These are phyloP conservation scores for Groenewaldozyma salmanticensis DNA, from an alignment of 805 yeast genomes.

Conservation along the genomic window DNA sequence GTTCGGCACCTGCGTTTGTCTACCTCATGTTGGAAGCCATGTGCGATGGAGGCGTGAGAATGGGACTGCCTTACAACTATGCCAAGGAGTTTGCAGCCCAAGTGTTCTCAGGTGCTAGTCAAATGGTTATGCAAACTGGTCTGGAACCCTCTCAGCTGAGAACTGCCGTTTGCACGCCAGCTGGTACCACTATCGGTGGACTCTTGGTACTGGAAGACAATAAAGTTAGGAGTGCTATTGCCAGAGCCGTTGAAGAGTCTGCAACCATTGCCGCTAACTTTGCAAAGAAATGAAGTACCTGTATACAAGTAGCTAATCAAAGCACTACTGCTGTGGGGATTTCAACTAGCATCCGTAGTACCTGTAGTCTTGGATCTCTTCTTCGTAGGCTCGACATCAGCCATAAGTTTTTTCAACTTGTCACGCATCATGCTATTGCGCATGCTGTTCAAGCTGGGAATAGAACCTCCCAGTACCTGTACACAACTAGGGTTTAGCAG, in stretches of 20 bases:
- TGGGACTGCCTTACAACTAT: constrained; percentile 83
- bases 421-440: neutral
- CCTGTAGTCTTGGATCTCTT: constrained; percentile 2
- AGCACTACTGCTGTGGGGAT: neutral
- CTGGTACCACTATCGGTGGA: constrained; percentile 96
- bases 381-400: constrained; percentile 3
- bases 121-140: constrained; percentile 75
- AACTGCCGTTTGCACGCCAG: constrained; percentile 90
- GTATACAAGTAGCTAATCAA: neutral
- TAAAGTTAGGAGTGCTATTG: constrained; percentile 78
- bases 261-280: constrained; percentile 55
- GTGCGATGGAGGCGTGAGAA: constrained; percentile 87
- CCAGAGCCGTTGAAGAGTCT: constrained; percentile 85
- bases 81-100: constrained; percentile 85
- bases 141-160: constrained; percentile 84
- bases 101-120: constrained; percentile 88
- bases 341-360: neutral
- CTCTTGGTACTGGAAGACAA: constrained; percentile 84
- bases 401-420: constrained; percentile 2
- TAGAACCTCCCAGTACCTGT: constrained; percentile 11
- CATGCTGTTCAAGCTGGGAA: constrained; percentile 1
- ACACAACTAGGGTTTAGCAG: constrained; percentile 6
- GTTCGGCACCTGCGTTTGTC: constrained; percentile 95
- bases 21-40: constrained; percentile 82
- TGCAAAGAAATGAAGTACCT: constrained; percentile 11